phyloP scores from a whole-genome alignment of 2,329 filamentous ascomycete species.

The Chalara sp. region DNA sequence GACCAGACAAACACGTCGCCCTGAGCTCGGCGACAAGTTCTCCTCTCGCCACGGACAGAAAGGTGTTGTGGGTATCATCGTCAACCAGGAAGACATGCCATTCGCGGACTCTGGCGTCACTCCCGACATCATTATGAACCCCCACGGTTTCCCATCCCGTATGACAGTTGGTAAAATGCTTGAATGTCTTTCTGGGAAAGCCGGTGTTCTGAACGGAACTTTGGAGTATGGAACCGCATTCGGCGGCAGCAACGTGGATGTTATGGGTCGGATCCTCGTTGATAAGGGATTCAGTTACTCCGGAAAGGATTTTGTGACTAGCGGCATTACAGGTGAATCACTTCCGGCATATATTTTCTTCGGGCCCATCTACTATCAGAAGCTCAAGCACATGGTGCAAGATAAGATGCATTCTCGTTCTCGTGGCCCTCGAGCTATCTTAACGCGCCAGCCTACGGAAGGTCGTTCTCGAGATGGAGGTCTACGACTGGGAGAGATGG shows the following conservation, averaged over 20 bases:
- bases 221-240: slow-evolving; percentile 88
- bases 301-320: slow-evolving; percentile 94
- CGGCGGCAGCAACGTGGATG: slow-evolving; percentile 75
- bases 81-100: slow-evolving; percentile 93
- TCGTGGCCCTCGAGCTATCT: slow-evolving; percentile 80
- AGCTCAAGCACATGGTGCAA: slow-evolving; percentile 99
- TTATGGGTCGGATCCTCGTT: slow-evolving; percentile 81
- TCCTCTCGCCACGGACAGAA: slow-evolving; percentile 98
- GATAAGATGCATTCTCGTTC: slow-evolving; percentile 99
- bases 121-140: slow-evolving; percentile 99
- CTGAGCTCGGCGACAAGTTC: slow-evolving; percentile 97
- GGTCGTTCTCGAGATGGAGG: slow-evolving; percentile 90
- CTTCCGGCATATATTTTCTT: slow-evolving; percentile 97
- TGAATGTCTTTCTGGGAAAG: slow-evolving; percentile 90
- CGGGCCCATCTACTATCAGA: slow-evolving; percentile 98
- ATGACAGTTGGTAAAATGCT: slow-evolving; percentile 99
- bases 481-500: slow-evolving; percentile 94
- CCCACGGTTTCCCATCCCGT: slow-evolving; percentile 97
- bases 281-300: slow-evolving; percentile 91
- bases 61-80: slow-evolving; percentile 93
- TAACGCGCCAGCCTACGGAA: slow-evolving; percentile 94
- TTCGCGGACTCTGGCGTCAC: slow-evolving; percentile 86
- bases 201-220: slow-evolving; percentile 76
- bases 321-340: slow-evolving; percentile 88
- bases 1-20: slow-evolving; percentile 89